Percentiles rank a stretch among this genome's conserved stretches.
These are phyloP conservation scores for Stemphylium lycopersici DNA, from an alignment of 2,329 filamentous ascomycete genomes.

Conservation along the genomic window DNA sequence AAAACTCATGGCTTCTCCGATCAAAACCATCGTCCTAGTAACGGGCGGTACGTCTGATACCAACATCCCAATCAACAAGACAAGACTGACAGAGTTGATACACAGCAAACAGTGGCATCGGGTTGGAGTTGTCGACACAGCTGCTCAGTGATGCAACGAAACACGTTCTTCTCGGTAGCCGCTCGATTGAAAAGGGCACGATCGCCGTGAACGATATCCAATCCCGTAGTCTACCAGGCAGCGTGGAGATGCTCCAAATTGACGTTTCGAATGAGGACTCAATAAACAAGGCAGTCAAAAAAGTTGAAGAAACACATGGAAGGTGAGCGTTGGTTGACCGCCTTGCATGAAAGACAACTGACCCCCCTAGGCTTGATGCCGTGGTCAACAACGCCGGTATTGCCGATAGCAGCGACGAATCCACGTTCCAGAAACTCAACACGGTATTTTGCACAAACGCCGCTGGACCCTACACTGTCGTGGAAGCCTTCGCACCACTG, in stretches of 20 bases:
- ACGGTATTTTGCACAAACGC: constrained; percentile 33
- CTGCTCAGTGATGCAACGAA: constrained; percentile 46
- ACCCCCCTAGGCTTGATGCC: constrained; percentile 32
- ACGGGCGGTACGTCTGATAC: constrained; percentile 41
- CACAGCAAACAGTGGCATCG: constrained; percentile 55
- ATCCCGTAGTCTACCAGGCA: constrained; percentile 24
- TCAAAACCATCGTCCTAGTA: constrained; percentile 40
- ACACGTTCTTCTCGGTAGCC: constrained; percentile 26
- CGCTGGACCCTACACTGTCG: constrained; percentile 19
- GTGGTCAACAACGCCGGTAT: constrained; percentile 50
- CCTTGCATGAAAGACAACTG: neutral
- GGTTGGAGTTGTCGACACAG: constrained; percentile 51
- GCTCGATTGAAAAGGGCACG: constrained; percentile 27
- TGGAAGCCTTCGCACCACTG: constrained; percentile 18
- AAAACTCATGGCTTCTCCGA: constrained; percentile 3
- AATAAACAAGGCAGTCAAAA: constrained; percentile 45
- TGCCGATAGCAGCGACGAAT: constrained; percentile 8
- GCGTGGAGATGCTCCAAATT: constrained; percentile 48
- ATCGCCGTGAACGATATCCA: constrained; percentile 30
- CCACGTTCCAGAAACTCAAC: constrained; percentile 23
- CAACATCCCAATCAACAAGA: neutral
- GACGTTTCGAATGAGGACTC: constrained; percentile 52
- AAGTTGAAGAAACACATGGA: constrained; percentile 33
- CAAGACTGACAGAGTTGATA: neutral
- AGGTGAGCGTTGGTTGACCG: constrained; percentile 1